phyloP scores from a whole-genome alignment of 495 filamentous ascomycete genomes.

The Penicillium turbatum region DNA sequence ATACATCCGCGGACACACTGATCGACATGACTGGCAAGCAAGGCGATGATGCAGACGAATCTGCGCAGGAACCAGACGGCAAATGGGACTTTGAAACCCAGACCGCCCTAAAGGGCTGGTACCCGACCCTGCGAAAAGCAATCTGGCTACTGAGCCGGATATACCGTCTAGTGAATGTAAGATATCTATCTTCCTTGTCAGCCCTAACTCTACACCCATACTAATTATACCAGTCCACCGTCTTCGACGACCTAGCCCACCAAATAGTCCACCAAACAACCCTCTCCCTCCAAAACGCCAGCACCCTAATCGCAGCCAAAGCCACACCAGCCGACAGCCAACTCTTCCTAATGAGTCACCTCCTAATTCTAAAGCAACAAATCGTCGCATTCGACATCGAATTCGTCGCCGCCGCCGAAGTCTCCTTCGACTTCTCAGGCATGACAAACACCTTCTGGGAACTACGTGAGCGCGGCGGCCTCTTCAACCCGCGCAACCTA shows the following conservation, averaged over 20 bases:
- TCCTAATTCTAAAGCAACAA: constrained; percentile 85
- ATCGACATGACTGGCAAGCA: constrained; percentile 50
- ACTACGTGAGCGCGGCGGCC: constrained; percentile 61
- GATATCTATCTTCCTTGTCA: not conserved
- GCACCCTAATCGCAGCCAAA: constrained; percentile 49
- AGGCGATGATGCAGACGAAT: constrained; percentile 48
- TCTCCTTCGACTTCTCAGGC: constrained; percentile 72
- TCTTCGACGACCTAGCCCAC: constrained; percentile 75
- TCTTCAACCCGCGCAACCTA: constrained; percentile 63
- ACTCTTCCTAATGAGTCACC: constrained; percentile 86
- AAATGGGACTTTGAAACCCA: constrained; percentile 53
- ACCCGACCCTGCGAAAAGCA: constrained; percentile 69
- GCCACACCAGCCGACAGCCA: constrained; percentile 60
- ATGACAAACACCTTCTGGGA: constrained; percentile 77
- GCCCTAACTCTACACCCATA: not conserved
- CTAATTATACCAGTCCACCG: constrained; percentile 48
- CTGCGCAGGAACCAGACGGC: constrained; percentile 39
- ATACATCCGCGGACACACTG: constrained; percentile 37
- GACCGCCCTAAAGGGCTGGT: constrained; percentile 50
- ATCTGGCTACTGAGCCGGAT: constrained; percentile 81
- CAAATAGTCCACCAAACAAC: constrained; percentile 73
- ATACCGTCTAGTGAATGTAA: constrained; percentile 73
- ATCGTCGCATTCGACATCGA: constrained; percentile 90
- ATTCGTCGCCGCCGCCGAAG: constrained; percentile 70
- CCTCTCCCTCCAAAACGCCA: constrained; percentile 54